Base-by-base conservation (phyloP, 805 yeast genomes). In the Yarrowia divulgata region DNA sequence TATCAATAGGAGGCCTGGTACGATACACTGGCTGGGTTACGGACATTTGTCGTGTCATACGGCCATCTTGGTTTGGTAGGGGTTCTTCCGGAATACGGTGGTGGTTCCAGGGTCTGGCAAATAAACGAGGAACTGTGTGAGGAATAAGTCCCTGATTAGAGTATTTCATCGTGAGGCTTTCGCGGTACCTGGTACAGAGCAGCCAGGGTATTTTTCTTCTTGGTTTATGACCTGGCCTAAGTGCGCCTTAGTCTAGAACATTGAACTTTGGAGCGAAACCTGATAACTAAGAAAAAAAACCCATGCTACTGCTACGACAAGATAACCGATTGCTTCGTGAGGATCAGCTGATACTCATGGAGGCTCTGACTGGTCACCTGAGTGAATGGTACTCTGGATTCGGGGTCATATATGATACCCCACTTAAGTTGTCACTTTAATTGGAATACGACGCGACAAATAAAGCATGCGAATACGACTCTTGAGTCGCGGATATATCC, bases 391-490 rank as follows among this genome's bases (percentile, higher is more conserved):
- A 19, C 32, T 12, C 32, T 32, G 32, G 34, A 6, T 52, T 12
- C 7, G 16, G n/a, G 10, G 7, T n/a, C 5, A 19, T 39, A 39
- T 8, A 54, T 39, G 60, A 8, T 39, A 54, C 60, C 60, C 60
- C 60, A 34, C 60, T 37, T 54, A 54, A 39, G 45, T 37, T 16
- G 60, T 54, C 60, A 54, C 60, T 54, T 23, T 54, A 54, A 39
- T 54, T 54, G 45, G 23, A 39, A 54, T 54, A 54, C 60, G 60
- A 54, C 60, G 10, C 42, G 43, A 19, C 45, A 39, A 39, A 13
- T 54, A 54, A 23, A 29, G 60, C 45, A 35, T 54, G 19, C 45
- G n/a, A 37, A 54, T 54, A 54, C 60, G 60, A 54, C 60, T 54
- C 60, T 39, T 19, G 19, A 9, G 43, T 18, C 58, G 34, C 43